phyloP scores from a whole-genome alignment of 148 eudicot species.

The Dysphania ambrosioides region DNA sequence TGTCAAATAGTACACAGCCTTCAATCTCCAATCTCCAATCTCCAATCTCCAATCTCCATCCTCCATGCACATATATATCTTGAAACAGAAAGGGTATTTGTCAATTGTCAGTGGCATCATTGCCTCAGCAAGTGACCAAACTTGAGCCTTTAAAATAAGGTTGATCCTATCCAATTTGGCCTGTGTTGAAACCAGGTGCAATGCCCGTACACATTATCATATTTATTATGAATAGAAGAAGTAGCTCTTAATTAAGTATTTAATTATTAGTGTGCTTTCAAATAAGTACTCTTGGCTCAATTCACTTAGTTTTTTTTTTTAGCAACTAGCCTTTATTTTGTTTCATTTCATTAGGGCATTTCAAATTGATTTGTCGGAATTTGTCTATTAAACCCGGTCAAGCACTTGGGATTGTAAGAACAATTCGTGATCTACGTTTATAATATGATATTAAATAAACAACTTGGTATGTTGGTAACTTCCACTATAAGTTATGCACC shows the following conservation, averaged over 20 bases:
- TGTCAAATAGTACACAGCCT: too few species aligned
- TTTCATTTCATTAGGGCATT: neutral
- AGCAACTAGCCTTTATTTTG: neutral
- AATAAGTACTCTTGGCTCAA: neutral
- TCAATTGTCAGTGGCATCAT: neutral
- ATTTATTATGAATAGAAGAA: neutral
- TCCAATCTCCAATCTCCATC: too few species aligned
- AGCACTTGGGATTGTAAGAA: neutral
- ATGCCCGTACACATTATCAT: too few species aligned
- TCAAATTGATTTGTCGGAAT: neutral
- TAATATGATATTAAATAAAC: too few species aligned
- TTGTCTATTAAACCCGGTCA: neutral
- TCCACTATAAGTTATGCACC: neutral
- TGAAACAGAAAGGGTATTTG: neutral
- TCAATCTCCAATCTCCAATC: too few species aligned
- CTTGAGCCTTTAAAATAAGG: too few species aligned
- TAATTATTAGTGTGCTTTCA: too few species aligned
- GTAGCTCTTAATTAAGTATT: too few species aligned
- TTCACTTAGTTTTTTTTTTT: too few species aligned
- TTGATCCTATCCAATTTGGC: neutral
- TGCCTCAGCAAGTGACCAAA: neutral
- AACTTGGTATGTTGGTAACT: neutral
- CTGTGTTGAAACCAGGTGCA: too few species aligned
- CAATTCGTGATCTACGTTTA: conserved; percentile 16
- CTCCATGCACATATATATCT: too few species aligned